Evolutionary conservation across 2,329 filamentous ascomycete species (phyloP), one percentile per base, ranked within the genome.

Genomic region (Aspergillus pseudoterreus): DNA sequence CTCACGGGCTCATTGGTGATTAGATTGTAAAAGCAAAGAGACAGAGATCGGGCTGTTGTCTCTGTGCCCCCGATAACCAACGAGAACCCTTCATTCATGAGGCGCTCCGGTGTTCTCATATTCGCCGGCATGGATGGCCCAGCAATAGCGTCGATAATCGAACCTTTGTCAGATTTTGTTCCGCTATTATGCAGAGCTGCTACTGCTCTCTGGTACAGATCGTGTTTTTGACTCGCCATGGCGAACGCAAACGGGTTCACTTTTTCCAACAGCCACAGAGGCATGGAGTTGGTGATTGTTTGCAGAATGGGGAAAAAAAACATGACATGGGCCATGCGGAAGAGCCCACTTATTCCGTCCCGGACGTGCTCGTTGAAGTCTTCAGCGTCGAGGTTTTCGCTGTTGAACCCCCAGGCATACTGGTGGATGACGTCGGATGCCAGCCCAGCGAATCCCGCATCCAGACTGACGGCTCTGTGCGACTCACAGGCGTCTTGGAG

Each of bases 61-160:
- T 77, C 73, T 0, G 69, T 71, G 0, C 73, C 74, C 1, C 70
- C 75, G 1, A 63, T 56, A 0, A 75, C 45, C 17, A 77, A 53
- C 4, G 64, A 57, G 19, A 68, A 67, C 0, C 67, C 73, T 43
- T 78, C 75, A 4, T 74, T 49, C 33, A 63, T 63, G 1, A 75
- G 57, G 1, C 71, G 61, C 11, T 64, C 58, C 3, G 58, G 49
- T 3, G 32, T 47, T 2, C 54, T 52, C 53, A 61, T 47, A 14
- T 60, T 49, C 24, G 48, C 46, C 1, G 63, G 60, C 52, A 63
- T 55, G 3, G 27, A 47, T 4, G 58, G 51, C 0, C 43, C 51
- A 3, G 49, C 48, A 8, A 63, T 45, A 12, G 47, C 46, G 19
- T 61, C 52, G 43, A 63, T 53, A 1, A 64, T 32, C 4, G 59